Evolutionary conservation across 371 early-diverging fungal species (phyloP).

Genomic region (Mucor saturninus): DNA sequence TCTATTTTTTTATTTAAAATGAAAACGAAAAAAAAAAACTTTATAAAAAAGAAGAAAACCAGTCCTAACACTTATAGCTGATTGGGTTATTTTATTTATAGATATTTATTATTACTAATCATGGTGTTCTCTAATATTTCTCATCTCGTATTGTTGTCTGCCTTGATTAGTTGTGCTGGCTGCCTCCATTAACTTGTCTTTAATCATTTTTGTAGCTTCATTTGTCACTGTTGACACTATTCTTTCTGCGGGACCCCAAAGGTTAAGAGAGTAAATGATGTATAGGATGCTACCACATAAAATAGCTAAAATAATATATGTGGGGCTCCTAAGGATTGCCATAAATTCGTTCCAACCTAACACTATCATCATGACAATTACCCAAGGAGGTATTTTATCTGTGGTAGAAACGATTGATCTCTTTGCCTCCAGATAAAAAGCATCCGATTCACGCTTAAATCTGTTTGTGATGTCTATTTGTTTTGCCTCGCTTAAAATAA

Average conservation of each 20-base stretch:
- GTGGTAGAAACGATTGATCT: conserved; percentile 87
- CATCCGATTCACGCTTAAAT: conserved; percentile 90
- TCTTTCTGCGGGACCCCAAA: conserved; percentile 70
- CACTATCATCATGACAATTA: conserved; percentile 73
- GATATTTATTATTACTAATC: not conserved
- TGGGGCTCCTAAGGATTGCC: conserved; percentile 79
- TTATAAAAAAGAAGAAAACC: not conserved
- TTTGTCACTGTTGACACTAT: conserved; percentile 46
- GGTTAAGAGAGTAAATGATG: conserved; percentile 66
- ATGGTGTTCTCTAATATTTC: not conserved
- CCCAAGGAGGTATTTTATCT: conserved; percentile 89
- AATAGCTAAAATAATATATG: conserved; percentile 72
- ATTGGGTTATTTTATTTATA: not conserved
- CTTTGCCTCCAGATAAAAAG: conserved; percentile 93
- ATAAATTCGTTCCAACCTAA: conserved; percentile 96
- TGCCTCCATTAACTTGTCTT: conserved; percentile 13
- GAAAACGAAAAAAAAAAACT: conserved; percentile 17
- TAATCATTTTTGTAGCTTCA: conserved; percentile 50
- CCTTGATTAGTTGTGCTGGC: conserved; percentile 2
- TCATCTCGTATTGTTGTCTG: conserved; percentile 6
- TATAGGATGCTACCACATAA: conserved; percentile 55
- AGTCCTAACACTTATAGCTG: not conserved
- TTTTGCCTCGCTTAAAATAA: conserved; percentile 69
- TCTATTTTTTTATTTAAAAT: conserved; percentile 19
- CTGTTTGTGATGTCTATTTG: conserved; percentile 79